phyloP scores from a whole-genome alignment of 2,329 filamentous ascomycete species.

The Fusarium euwallaceae region DNA sequence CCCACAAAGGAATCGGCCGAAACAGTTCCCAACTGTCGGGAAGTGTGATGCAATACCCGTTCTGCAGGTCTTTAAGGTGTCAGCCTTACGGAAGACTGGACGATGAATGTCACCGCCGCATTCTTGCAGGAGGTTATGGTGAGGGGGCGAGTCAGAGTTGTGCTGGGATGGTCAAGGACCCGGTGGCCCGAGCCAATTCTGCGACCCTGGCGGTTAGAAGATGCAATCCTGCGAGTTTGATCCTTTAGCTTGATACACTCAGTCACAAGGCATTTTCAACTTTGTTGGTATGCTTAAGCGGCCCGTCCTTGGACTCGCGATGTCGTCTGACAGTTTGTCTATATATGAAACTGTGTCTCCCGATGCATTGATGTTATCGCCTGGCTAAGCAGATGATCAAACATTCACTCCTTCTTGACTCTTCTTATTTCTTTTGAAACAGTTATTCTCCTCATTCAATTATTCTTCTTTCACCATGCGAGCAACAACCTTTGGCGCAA shows the following conservation, averaged over 20 bases:
- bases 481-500: not conserved
- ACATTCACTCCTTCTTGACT: not conserved
- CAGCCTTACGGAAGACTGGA: not conserved
- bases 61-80: not conserved
- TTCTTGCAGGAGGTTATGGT: not conserved
- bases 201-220: not conserved
- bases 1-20: not conserved
- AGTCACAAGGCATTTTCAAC: not conserved
- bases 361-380: not conserved
- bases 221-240: not conserved
- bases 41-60: not conserved
- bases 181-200: not conserved
- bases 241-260: not conserved
- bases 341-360: not conserved
- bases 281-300: not conserved
- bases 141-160: not conserved
- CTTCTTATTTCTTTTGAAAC: not conserved
- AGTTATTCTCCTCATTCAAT: not conserved
- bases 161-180: not conserved
- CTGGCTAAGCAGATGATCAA: not conserved
- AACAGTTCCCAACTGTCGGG: not conserved
- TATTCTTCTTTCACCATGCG: not conserved
- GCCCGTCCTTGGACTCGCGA: not conserved
- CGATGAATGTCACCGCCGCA: not conserved
- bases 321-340: not conserved